Evolutionary conservation across 163 green algal species (phyloP).

Genomic region (Scenedesmus sp.): DNA sequence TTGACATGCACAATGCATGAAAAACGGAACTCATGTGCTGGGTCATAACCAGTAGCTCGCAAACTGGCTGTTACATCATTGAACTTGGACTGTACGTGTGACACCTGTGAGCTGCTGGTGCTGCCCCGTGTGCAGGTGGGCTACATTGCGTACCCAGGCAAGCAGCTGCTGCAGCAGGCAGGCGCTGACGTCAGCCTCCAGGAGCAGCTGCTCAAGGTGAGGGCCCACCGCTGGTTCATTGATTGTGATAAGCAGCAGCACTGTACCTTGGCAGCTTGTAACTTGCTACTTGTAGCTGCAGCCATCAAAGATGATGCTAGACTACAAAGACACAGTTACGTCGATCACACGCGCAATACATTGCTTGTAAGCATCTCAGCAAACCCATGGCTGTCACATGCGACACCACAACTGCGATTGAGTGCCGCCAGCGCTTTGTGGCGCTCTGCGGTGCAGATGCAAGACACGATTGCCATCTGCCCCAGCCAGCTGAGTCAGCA

Average conservation of each 20-base stretch:
- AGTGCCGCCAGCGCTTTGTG: neutral
- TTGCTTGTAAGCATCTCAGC: neutral
- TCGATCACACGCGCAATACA: neutral
- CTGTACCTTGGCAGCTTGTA: neutral
- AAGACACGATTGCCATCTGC: slow-evolving; percentile 90
- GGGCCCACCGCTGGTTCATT: neutral
- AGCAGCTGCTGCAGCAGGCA: slow-evolving; percentile 4
- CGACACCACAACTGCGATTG: no score
- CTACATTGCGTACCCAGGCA: slow-evolving; percentile 68
- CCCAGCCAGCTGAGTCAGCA: slow-evolving; percentile 65
- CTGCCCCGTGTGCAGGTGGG: slow-evolving; percentile 65
- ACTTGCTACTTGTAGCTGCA: neutral
- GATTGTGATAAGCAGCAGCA: neutral
- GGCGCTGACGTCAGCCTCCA: slow-evolving; percentile 51
- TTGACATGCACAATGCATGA: no score
- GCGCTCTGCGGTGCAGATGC: slow-evolving; percentile 43
- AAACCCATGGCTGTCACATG: no score
- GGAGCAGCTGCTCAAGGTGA: slow-evolving; percentile 81
- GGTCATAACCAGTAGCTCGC: no score
- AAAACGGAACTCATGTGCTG: no score
- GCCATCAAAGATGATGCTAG: neutral
- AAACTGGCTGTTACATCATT: no score
- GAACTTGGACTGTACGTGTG: no score
- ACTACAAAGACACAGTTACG: no score
- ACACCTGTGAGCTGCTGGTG: slow-evolving; percentile 20